Evolutionary conservation across 2,329 filamentous ascomycete species (phyloP).

Genomic region (Didymella keratinophila): DNA sequence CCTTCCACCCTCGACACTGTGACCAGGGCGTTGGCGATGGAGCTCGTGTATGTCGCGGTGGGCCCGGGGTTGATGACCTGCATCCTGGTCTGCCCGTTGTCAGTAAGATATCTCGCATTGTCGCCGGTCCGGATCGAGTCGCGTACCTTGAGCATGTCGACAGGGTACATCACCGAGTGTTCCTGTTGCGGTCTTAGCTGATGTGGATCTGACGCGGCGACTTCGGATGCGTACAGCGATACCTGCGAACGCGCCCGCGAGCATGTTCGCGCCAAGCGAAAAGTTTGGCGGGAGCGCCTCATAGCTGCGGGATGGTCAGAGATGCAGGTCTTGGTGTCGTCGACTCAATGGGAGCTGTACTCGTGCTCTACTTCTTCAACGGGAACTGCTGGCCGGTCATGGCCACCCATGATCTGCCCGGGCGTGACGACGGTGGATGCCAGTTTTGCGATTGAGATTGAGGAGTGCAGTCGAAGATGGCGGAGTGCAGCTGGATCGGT

Average conservation of each 20-base stretch:
- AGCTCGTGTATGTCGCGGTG: conserved; percentile 81
- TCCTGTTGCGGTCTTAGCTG: conserved; percentile 66
- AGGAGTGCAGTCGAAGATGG: conserved; percentile 5
- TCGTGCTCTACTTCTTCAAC: conserved; percentile 52
- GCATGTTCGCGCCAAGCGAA: conserved; percentile 92
- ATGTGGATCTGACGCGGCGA: conserved; percentile 20
- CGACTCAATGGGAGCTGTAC: conserved; percentile 39
- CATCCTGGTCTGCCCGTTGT: conserved; percentile 81
- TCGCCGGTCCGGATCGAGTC: conserved; percentile 5
- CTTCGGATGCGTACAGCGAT: conserved; percentile 74
- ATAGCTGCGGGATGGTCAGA: conserved; percentile 66
- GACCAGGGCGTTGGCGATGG: conserved; percentile 86
- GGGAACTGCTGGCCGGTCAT: conserved; percentile 47
- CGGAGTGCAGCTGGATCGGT: conserved; percentile 12
- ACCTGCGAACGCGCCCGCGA: conserved; percentile 93
- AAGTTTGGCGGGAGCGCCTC: conserved; percentile 94
- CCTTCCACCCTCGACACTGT: conserved; percentile 92
- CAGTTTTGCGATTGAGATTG: conserved; percentile 48
- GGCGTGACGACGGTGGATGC: conserved; percentile 45
- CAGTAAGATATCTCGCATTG: conserved; percentile 26
- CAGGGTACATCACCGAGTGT: conserved; percentile 98
- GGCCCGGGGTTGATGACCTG: conserved; percentile 89
- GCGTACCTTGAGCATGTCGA: conserved; percentile 94
- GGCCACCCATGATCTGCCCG: conserved; percentile 53
- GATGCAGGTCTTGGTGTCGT: conserved; percentile 11